phyloP scores from a whole-genome alignment of 2,329 filamentous ascomycete genomes.

The Trichoderma polysporum region DNA sequence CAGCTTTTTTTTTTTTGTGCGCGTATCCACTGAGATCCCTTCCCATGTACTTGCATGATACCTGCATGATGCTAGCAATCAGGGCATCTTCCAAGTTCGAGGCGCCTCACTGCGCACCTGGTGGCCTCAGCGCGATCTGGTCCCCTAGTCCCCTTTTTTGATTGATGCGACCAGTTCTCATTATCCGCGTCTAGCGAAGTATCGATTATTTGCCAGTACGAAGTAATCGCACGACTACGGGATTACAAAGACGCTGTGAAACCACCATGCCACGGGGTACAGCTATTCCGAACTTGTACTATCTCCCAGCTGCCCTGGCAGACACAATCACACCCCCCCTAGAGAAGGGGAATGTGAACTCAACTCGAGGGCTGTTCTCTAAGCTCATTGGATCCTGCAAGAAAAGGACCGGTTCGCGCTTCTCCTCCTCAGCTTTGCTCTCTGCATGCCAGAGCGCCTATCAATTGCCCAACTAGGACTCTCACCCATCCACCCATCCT shows the following conservation, averaged over 20 bases:
- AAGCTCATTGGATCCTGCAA: not conserved
- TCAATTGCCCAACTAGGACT: not conserved
- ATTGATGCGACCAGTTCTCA: not conserved
- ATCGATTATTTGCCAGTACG: not conserved
- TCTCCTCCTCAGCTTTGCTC: not conserved
- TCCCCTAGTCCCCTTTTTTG: not conserved
- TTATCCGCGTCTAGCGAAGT: not conserved
- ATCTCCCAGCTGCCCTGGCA: not conserved
- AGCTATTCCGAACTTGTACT: too few relatives aligned
- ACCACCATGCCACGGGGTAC: too few relatives aligned
- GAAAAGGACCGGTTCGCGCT: not conserved
- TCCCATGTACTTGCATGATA: not conserved
- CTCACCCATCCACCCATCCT: not conserved
- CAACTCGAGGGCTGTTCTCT: not conserved
- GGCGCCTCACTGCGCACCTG: slow-evolving; percentile 5
- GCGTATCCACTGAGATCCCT: not conserved
- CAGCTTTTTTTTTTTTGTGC: not conserved
- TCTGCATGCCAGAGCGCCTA: not conserved
- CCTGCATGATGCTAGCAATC: not conserved
- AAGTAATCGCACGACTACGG: too few relatives aligned
- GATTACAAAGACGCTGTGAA: too few relatives aligned
- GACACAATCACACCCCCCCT: not conserved
- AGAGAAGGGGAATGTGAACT: not conserved
- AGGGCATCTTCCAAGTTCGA: not conserved
- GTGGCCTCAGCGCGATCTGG: slow-evolving; percentile 15